Evolutionary conservation across 768 basidiomycete species (phyloP), one percentile per base, ranked within the genome.

Genomic region (Xanthoconium stramineum): DNA sequence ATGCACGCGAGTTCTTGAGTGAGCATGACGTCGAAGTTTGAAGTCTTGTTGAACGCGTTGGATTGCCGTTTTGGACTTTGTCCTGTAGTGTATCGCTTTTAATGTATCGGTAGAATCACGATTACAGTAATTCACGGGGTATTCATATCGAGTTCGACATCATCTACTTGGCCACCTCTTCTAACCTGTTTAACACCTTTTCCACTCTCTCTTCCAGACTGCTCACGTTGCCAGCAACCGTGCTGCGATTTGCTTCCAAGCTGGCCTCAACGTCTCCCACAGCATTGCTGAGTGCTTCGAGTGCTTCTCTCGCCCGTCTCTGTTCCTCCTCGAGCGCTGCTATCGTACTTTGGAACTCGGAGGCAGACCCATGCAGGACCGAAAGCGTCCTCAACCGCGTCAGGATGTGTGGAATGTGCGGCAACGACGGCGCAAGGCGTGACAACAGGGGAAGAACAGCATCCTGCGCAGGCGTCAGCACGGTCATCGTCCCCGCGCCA

Each of bases 321-420:
- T 94, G 89, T 58, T 91, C 88, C 53, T 83, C 83, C 69, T 91
- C 88, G 33, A 95, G 74, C 47, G 78, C 70, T 15, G 78, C 72
- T 5, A 98, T 75, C 3, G 85, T 83, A 20, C 75, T 78, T 50
- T 87, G 82, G 64, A 98, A 94, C 28, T 86, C 82, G 2, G 86
- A 80, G 0, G 96, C 92, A 47, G 89, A 85, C 0, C 86, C 79
- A 65, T 99, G 96, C 56, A 99, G 72, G 0, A 83, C 68, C 10
- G 91, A 85, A 5, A 99, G 78, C 11, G 94, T 94, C 38, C 91
- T 84, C 37, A 99, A 73, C 14, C 96, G 89, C 5, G 89, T 84
- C 28, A 99, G 81, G 24, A 99, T 88, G 62, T 97, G 93, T 2
- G 95, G 90, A 43, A 92, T 88, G 60, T 91, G 89, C 1, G 90